Base-by-base conservation (phyloP, 2,329 filamentous ascomycete genomes). In the Aspergillus fumigatiaffinis region DNA sequence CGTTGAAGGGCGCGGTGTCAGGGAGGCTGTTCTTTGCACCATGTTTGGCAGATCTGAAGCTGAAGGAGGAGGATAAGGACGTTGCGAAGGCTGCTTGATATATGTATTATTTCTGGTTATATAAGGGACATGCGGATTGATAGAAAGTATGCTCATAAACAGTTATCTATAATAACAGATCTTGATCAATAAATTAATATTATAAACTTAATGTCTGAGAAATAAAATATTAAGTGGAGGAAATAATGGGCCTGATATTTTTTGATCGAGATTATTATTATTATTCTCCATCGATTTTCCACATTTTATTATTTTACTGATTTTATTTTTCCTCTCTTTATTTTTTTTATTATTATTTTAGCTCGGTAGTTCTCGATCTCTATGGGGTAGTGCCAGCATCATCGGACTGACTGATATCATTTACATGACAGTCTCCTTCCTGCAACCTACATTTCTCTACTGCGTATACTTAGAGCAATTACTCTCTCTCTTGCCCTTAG, bases 11-110 rank as follows among this genome's bases (percentile, higher is more conserved):
- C 1, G 79, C 78, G 1, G 70, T 76, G 56, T 76, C 73, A 3
- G 82, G 82, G 1, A 69, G 78, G 21, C 58, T 87, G 28, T 82
- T 85, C 63, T 73, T 79, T 59, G 82, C 83, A 6, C 82, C 82
- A 8, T 85, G 82, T 67, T 63, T 85, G 53, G 74, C 71, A 48
- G 73, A 77, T 60, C 62, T 73, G 52, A 63, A 57, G 54, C 49
- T 49, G 3, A 48, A 50, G 9, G 59, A 63, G 29, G 59, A 65
- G n/a, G 59, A 62, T 12, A 51, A 63, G 50, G 56, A 64, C 51
- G 47, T 8, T 21, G 48, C 42, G 1, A 66, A 68, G 48, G 54
- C 41, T 38, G 68, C 55, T 26, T 68, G 50, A 63, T 41, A 26
- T n/a, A 35, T 54, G n/a, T 38, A 44, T 53, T 35, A 46, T 58